These are phyloP conservation scores for Rutstroemia sp. DNA, from an alignment of 2,329 filamentous ascomycete genomes.

Conservation along the genomic window DNA sequence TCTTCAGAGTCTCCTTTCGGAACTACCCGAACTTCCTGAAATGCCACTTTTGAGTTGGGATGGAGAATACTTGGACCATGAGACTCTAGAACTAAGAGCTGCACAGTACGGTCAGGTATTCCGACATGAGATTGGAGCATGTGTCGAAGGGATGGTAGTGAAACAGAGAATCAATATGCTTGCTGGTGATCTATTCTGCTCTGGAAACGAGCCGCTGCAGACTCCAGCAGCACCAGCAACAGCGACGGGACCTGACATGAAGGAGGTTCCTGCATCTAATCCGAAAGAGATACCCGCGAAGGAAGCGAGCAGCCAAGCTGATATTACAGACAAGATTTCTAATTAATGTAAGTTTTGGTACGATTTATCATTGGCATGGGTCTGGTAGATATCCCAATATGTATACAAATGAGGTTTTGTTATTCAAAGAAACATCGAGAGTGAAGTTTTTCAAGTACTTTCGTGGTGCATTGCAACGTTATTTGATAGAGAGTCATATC, in stretches of 20 bases:
- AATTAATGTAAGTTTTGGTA: background rate
- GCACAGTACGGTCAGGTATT: constrained; percentile 51
- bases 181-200: constrained; percentile 26
- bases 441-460: too few relatives aligned
- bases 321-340: background rate
- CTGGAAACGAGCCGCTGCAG: constrained; percentile 15
- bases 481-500: too few relatives aligned
- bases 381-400: background rate
- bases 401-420: background rate
- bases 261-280: background rate
- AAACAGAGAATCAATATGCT: constrained; percentile 14
- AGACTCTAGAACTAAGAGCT: constrained; percentile 38
- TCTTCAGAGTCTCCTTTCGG: constrained; percentile 43
- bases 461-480: too few relatives aligned
- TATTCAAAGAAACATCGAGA: background rate
- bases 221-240: background rate
- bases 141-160: constrained; percentile 28
- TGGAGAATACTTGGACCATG: constrained; percentile 41
- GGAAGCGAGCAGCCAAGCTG: background rate
- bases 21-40: constrained; percentile 37
- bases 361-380: background rate
- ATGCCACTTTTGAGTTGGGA: constrained; percentile 59
- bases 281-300: background rate
- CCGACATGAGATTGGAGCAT: constrained; percentile 59
- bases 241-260: background rate